A percentile compares a stretch with the other conserved stretches of the same genome.
phyloP scores from a whole-genome alignment of 192 early-diverging fungal genomes.

The Paraglomus occultum region DNA sequence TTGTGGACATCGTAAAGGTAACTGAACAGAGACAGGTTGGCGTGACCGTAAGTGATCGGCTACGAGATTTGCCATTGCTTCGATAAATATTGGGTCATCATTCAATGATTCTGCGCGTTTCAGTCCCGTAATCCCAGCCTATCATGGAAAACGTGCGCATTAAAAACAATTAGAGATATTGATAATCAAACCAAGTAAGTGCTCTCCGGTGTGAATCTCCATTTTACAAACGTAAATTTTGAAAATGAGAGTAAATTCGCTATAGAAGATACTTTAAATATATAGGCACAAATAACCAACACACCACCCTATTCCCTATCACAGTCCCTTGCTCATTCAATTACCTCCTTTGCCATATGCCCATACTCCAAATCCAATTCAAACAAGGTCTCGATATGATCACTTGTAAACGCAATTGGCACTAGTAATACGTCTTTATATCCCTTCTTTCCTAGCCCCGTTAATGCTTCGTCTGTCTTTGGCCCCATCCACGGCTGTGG shows the following conservation, averaged over 20 bases:
- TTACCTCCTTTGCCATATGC: conserved; percentile 74
- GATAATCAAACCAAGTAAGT: background rate
- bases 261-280: background rate
- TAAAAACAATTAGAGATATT: conserved; percentile 1
- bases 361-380: conserved; percentile 96
- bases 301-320: background rate
- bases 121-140: conserved; percentile 80
- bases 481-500: conserved; percentile 92
- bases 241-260: background rate
- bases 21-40: conserved; percentile 49
- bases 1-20: conserved; percentile 66
- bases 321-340: background rate
- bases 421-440: conserved; percentile 81
- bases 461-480: conserved; percentile 77
- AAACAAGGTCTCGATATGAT: conserved; percentile 97
- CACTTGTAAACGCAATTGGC: conserved; percentile 94
- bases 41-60: conserved; percentile 65
- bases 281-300: background rate
- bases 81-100: conserved; percentile 86
- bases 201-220: too few species aligned
- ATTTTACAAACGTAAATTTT: background rate
- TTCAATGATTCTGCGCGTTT: conserved; percentile 92
- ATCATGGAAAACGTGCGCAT: background rate
- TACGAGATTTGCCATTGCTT: conserved; percentile 85
- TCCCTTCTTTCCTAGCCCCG: conserved; percentile 72